Conservation (phyloP, 2,329 filamentous ascomycete species). For the Aspergillus sergii region DNA sequence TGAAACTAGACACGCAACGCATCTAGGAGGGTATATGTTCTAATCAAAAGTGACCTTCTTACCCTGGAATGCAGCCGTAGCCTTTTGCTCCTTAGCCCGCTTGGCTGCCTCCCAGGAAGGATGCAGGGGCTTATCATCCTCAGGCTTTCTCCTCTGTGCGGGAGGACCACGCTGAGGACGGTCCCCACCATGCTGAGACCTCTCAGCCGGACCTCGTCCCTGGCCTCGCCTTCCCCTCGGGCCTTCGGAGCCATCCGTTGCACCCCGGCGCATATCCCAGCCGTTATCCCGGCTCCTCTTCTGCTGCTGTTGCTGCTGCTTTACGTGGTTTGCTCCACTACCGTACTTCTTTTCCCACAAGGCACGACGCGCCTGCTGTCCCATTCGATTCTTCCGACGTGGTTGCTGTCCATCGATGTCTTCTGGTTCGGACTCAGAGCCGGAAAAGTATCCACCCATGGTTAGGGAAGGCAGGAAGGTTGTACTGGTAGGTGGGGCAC, state of each 20-base stretch:
- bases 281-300: slow-evolving; percentile 50
- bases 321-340: slow-evolving; percentile 59
- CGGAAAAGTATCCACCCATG: slow-evolving; percentile 65
- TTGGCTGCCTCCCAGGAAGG: slow-evolving; percentile 67
- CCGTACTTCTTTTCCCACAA: slow-evolving; percentile 67
- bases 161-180: slow-evolving; percentile 21
- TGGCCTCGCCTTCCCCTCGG: slow-evolving; percentile 30
- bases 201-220: slow-evolving; percentile 18
- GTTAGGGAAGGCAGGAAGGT: slow-evolving; percentile 64
- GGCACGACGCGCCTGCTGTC: slow-evolving; percentile 62
- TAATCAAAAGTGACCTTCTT: slow-evolving; percentile 67
- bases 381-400: slow-evolving; percentile 62
- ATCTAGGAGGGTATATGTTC: slow-evolving; percentile 19
- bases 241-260: slow-evolving; percentile 38
- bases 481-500: slow-evolving; percentile 39
- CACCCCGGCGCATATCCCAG: slow-evolving; percentile 63
- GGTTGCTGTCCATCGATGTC: slow-evolving; percentile 47
- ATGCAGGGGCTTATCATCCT: slow-evolving; percentile 59
- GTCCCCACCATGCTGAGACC: slow-evolving; percentile 16
- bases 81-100: slow-evolving; percentile 56
- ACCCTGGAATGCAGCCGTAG: slow-evolving; percentile 55
- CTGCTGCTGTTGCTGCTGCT: slow-evolving; percentile 41
- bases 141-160: slow-evolving; percentile 23
- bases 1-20: neutral
- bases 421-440: slow-evolving; percentile 59